Evolutionary conservation across 2,329 filamentous ascomycete genomes (phyloP), one percentile per base, ranked within the genome.

Genomic region (Rhynchosporium secalis): DNA sequence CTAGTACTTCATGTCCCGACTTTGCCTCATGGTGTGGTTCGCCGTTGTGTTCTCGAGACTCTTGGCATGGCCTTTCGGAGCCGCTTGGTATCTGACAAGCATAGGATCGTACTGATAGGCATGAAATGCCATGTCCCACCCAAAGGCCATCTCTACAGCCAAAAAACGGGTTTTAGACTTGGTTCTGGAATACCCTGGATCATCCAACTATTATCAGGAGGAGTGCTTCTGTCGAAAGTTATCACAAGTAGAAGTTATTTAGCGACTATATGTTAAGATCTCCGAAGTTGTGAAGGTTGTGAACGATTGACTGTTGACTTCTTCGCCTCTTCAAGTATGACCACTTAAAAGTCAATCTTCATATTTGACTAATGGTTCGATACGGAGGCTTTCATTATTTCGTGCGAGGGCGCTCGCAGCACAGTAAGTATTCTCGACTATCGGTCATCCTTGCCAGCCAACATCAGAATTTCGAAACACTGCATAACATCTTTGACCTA

Each of bases 1-100:
- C 90, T 61, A 93, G 74, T 54, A 91, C 73, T 79, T 95, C 90
- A 77, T 94, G 90, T 69, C 83, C 83, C 72, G 90, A 78, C 73
- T 83, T 83, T 70, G 82, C 80, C 77, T 90, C 78, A 78, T 90
- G 64, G 58, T 67, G 48, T 29, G 90, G 78, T 36, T 61, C 45
- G 38, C 55, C 45, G 77, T 90, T 62, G 36, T 61, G 10, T 46
- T 76, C 69, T 71, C 82, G 78, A 64, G 79, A 71, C 68, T 79
- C 68, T 64, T 82, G 75, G 68, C 78, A 79, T n/a, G 76, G 71
- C 26, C 77, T 66, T 64, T 77, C 74, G 64, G 75, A 75, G 61
- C 80, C 75, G 65, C 75, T 79, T 81, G 65, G 3, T 12, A 3
- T 45, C 12, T n/a, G 20, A 49, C 46, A 4, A 41, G 31, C 28